Conservation (phyloP, 1,139 yeast species). For the Debaryomyces sp. region DNA sequence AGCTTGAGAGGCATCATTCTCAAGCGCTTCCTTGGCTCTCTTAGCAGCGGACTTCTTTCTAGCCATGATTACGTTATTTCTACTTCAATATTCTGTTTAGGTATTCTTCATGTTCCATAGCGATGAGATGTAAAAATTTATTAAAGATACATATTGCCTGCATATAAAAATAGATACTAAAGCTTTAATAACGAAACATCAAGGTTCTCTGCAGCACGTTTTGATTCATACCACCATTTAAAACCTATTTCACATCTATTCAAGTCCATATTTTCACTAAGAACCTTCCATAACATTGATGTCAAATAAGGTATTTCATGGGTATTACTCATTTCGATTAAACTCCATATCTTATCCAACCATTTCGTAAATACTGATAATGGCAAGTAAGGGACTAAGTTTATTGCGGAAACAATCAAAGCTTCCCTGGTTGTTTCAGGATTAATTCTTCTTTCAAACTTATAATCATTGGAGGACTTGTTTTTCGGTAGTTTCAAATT, state of each 20-base stretch:
- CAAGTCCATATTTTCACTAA: conserved; percentile 55
- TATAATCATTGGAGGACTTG: conserved; percentile 19
- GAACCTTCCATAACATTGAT: conserved; percentile 39
- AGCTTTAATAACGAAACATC: neutral
- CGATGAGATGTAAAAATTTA: conserved; percentile 18
- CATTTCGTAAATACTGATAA: conserved; percentile 44
- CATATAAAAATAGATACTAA: conserved; percentile 3
- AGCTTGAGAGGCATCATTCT: conserved; percentile 10
- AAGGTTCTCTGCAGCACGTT: conserved; percentile 17
- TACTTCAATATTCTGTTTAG: neutral
- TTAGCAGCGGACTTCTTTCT: conserved; percentile 90
- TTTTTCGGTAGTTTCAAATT: conserved; percentile 24
- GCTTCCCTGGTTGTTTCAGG: conserved; percentile 58
- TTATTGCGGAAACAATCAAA: conserved; percentile 48
- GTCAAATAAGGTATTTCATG: conserved; percentile 31
- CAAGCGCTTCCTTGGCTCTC: conserved; percentile 62
- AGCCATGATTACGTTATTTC: conserved; percentile 54
- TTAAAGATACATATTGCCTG: conserved; percentile 1
- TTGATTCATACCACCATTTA: conserved; percentile 61
- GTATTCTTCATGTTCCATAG: conserved; percentile 2
- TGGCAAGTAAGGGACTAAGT: conserved; percentile 58
- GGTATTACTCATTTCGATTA: conserved; percentile 44
- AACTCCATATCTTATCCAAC: conserved; percentile 49
- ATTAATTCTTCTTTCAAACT: conserved; percentile 25
- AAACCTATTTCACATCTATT: conserved; percentile 65